A percentile compares a stretch with the other conserved stretches of the same genome.
These are phyloP conservation scores for Passiflora organensis DNA, from an alignment of 345 rosid species.

Conservation along the genomic window DNA sequence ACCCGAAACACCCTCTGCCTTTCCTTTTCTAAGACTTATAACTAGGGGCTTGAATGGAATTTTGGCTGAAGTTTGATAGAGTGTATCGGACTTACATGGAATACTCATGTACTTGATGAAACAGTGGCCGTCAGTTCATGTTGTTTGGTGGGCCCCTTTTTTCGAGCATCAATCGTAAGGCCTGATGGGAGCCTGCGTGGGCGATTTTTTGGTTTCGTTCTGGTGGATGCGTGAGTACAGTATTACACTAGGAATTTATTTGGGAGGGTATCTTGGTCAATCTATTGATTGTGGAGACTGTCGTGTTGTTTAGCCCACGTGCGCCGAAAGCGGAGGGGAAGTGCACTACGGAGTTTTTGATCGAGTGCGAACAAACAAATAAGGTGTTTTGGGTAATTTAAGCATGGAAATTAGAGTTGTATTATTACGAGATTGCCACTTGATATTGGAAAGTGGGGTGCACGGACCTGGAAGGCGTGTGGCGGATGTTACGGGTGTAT, in stretches of 20 bases:
- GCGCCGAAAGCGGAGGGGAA: slow-evolving; percentile 7
- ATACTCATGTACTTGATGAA: slow-evolving; percentile 8
- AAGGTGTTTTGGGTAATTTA: background rate
- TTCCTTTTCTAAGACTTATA: too few species aligned
- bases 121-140: background rate
- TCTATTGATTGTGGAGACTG: background rate
- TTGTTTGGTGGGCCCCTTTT: background rate
- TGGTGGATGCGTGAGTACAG: background rate
- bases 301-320: slow-evolving; percentile 8
- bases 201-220: background rate
- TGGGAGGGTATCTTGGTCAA: slow-evolving; percentile 2
- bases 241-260: background rate
- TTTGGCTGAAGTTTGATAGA: background rate
- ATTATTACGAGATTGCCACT: slow-evolving; percentile 12
- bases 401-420: background rate
- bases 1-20: background rate
- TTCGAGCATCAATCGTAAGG: slow-evolving; percentile 13
- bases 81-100: slow-evolving; percentile 16
- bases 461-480: too few species aligned
- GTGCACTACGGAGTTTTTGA: background rate
- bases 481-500: too few species aligned
- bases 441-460: background rate
- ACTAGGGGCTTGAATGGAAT: background rate
- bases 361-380: too few species aligned
- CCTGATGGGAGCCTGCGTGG: background rate